Evolutionary conservation across 2,329 filamentous ascomycete species (phyloP).

Genomic region (Aspergillus quadricinctus): DNA sequence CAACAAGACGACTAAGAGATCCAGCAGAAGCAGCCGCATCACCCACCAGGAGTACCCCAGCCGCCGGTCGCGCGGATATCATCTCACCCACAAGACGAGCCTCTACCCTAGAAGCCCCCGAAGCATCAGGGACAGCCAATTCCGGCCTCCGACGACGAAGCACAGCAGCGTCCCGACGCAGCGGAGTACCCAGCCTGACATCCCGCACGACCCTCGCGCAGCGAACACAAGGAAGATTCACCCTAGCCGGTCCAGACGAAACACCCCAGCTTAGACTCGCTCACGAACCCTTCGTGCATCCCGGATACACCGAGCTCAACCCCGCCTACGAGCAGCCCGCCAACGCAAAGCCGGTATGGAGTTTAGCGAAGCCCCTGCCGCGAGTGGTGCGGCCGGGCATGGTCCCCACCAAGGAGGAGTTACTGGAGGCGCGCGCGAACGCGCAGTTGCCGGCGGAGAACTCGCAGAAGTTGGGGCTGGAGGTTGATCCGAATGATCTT

Average conservation of each 20-base stretch:
- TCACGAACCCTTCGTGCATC: constrained; percentile 48
- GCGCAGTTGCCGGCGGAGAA: constrained; percentile 30
- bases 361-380: constrained; percentile 51
- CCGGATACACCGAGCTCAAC: constrained; percentile 52
- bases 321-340: constrained; percentile 51
- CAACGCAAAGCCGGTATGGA: constrained; percentile 50
- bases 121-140: not conserved
- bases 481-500: constrained; percentile 40
- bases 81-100: constrained; percentile 12
- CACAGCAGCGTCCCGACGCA: constrained; percentile 16
- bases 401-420: constrained; percentile 44
- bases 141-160: constrained; percentile 18
- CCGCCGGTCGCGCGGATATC: constrained; percentile 5
- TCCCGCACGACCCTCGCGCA: constrained; percentile 24
- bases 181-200: constrained; percentile 20
- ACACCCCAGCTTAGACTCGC: constrained; percentile 25
- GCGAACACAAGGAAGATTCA: constrained; percentile 27
- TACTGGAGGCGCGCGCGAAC: constrained; percentile 27
- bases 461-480: constrained; percentile 30
- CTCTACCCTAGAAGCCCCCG: constrained; percentile 4
- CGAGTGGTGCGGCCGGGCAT: constrained; percentile 52
- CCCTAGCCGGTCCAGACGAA: constrained; percentile 29
- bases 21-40: constrained; percentile 5
- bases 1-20: constrained; percentile 1
- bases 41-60: constrained; percentile 5